Conservation (phyloP, 2,329 filamentous ascomycete genomes). For the Claviceps fusiformis region DNA sequence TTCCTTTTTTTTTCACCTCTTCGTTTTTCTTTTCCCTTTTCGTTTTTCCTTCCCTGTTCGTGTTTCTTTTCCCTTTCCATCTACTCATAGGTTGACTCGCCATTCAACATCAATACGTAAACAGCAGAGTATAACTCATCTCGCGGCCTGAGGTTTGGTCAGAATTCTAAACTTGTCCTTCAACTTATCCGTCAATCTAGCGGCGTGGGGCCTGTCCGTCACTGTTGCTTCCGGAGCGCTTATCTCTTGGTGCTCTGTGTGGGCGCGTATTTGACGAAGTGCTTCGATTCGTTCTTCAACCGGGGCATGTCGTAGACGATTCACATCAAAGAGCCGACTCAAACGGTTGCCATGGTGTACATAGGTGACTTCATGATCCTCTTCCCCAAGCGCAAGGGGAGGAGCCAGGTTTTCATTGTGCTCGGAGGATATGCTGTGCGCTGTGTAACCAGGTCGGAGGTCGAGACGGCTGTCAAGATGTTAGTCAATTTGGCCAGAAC, state of each 20-base stretch:
- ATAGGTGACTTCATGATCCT: constrained; percentile 18
- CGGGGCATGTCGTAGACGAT: constrained; percentile 43
- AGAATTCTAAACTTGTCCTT: constrained; percentile 40
- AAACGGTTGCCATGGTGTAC: constrained; percentile 27
- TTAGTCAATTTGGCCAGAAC: background rate
- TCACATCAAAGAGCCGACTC: constrained; percentile 42
- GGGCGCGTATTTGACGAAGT: constrained; percentile 30
- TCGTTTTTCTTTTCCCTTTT: too few species aligned
- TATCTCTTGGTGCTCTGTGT: constrained; percentile 12
- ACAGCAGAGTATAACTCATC: background rate
- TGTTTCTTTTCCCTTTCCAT: background rate
- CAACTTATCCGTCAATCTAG: constrained; percentile 33
- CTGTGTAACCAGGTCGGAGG: constrained; percentile 27
- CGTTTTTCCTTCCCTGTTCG: too few species aligned
- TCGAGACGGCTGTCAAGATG: constrained; percentile 34
- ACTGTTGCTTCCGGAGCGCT: constrained; percentile 13
- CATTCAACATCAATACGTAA: background rate
- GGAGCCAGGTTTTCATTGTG: constrained; percentile 21
- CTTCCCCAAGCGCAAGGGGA: constrained; percentile 26
- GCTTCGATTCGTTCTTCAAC: constrained; percentile 49
- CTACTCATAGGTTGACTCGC: background rate
- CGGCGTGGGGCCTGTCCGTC: constrained; percentile 26
- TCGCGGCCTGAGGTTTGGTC: constrained; percentile 28
- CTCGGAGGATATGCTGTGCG: constrained; percentile 8
- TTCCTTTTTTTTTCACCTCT: background rate